Evolutionary conservation across 352 stramenopile species (phyloP), one percentile per base, ranked within the genome.

Genomic region (Globisporangium heterothallicum): DNA sequence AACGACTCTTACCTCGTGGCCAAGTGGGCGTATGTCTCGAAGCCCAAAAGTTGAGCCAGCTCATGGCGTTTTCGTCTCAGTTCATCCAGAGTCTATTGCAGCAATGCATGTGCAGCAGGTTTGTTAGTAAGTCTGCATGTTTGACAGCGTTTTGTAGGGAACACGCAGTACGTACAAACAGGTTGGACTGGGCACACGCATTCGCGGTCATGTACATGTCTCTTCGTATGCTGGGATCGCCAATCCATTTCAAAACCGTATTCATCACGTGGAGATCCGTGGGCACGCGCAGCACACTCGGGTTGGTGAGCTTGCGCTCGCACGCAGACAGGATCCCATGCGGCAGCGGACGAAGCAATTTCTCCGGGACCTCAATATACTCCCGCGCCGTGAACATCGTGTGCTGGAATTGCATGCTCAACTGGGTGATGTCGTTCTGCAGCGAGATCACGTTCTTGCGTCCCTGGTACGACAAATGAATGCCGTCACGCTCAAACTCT

Each of bases 401-500:
- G 29, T 69, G 70, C 53, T 90, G 82, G 68, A 97, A 98, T 34
- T 95, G 54, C 58, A 91, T 94, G 55, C 80, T 95, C 47, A 82
- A 59, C 42, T 83, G 64, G 36, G 79, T 94, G 32, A 98, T 88
- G 30, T 92, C 76, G 56, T 93, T 93, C 53, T 97, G 87, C 29
- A 97, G 42, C 38, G 76, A 53, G 43, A 95, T 86, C n/a, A 98
- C 85, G 22, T 86, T 61, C 34, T 82, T 63, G 4, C 92, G 78
- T 22, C 89, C 61, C 18, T 68, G 44, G n/a, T 78, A 43, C 0
- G 77, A 59, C 42, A 98, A 67, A 70, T 98, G 92, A 60, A 98
- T 98, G 13, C 94, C 95, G 66, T 98, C 95, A 6, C 89, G 74
- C 72, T 98, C 94, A 56, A 98, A 99, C 58, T 99, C 96, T 8